phyloP scores from a whole-genome alignment of 2,329 filamentous ascomycete species.

The Bimuria novae-zelandiae region DNA sequence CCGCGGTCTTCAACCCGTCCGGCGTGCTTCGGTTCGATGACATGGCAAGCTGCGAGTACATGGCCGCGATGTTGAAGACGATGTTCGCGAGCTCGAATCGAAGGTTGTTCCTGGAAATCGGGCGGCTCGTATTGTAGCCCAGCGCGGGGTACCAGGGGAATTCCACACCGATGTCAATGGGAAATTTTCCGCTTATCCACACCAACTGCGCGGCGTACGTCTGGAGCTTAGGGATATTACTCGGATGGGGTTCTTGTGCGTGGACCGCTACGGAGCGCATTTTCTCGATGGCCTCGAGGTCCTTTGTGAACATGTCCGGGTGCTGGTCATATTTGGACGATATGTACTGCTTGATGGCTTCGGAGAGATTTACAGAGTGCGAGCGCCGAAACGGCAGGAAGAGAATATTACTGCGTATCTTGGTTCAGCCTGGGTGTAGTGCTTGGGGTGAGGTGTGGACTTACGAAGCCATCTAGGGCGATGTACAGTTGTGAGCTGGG shows the following conservation, averaged over 20 bases:
- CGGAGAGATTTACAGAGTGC: slow-evolving; percentile 74
- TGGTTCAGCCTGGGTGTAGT: slow-evolving; percentile 15
- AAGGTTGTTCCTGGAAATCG: slow-evolving; percentile 68
- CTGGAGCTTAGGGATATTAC: slow-evolving; percentile 85
- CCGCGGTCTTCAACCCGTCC: slow-evolving; percentile 85
- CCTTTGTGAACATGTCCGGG: slow-evolving; percentile 91
- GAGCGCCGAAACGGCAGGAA: slow-evolving; percentile 88
- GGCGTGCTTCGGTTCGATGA: slow-evolving; percentile 75
- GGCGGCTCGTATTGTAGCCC: slow-evolving; percentile 82
- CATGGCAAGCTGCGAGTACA: slow-evolving; percentile 91
- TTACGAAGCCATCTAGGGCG: slow-evolving; percentile 33
- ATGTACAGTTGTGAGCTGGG: slow-evolving; percentile 10
- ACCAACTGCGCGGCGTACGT: slow-evolving; percentile 89
- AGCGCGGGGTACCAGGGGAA: slow-evolving; percentile 96
- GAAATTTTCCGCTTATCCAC: slow-evolving; percentile 94
- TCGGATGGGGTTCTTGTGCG: slow-evolving; percentile 83
- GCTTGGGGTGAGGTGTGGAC: slow-evolving; percentile 3
- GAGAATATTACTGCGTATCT: slow-evolving; percentile 62
- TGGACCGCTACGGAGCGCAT: slow-evolving; percentile 86
- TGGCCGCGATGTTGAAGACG: slow-evolving; percentile 87
- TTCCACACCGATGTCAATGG: slow-evolving; percentile 92
- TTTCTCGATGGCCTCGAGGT: slow-evolving; percentile 83
- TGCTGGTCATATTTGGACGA: slow-evolving; percentile 98
- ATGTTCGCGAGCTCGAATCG: slow-evolving; percentile 89
- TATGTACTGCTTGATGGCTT: slow-evolving; percentile 91